A percentile compares a stretch with the other conserved stretches of the same genome.
These are phyloP conservation scores for Pseudocercospora eumusae DNA, from an alignment of 2,329 filamentous ascomycete genomes.

Conservation along the genomic window DNA sequence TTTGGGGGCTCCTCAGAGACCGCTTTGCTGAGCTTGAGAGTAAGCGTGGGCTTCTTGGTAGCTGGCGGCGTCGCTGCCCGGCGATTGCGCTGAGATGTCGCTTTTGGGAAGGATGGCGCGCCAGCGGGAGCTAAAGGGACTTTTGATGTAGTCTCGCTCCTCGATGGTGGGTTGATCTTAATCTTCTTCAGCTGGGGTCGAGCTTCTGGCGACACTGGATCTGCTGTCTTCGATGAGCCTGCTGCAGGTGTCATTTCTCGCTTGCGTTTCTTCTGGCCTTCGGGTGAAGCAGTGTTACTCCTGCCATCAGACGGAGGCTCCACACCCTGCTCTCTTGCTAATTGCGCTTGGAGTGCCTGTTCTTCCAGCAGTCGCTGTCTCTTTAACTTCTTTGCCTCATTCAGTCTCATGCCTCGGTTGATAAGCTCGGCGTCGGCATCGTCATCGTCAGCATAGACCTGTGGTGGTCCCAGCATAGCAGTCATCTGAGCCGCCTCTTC, in stretches of 20 bases:
- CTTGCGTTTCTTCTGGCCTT: conserved; percentile 55
- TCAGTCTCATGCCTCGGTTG: conserved; percentile 75
- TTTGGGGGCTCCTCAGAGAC: conserved; percentile 52
- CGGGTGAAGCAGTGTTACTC: conserved; percentile 23
- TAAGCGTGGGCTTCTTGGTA: conserved; percentile 41
- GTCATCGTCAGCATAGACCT: conserved; percentile 38
- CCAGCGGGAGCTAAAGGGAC: conserved; percentile 50
- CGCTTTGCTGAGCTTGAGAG: conserved; percentile 47
- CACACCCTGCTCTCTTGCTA: conserved; percentile 38
- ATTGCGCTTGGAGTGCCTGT: conserved; percentile 39
- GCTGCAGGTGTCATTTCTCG: conserved; percentile 43
- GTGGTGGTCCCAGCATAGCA: conserved; percentile 36
- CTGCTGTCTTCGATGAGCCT: conserved; percentile 21
- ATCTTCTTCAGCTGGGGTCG: conserved; percentile 39
- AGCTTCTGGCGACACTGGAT: conserved; percentile 18
- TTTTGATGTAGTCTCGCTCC: conserved; percentile 26
- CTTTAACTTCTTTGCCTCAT: conserved; percentile 75
- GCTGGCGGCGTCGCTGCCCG: conserved; percentile 35
- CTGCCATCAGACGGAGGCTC: conserved; percentile 23
- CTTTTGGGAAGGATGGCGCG: conserved; percentile 38
- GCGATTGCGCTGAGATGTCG: conserved; percentile 27
- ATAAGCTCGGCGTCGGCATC: conserved; percentile 64
- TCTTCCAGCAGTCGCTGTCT: conserved; percentile 60
- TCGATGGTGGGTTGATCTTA: conserved; percentile 34
- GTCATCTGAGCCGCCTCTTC: conserved; percentile 39